Base-by-base conservation (phyloP, 73 alveolate species). In the Urostyla sp. region DNA sequence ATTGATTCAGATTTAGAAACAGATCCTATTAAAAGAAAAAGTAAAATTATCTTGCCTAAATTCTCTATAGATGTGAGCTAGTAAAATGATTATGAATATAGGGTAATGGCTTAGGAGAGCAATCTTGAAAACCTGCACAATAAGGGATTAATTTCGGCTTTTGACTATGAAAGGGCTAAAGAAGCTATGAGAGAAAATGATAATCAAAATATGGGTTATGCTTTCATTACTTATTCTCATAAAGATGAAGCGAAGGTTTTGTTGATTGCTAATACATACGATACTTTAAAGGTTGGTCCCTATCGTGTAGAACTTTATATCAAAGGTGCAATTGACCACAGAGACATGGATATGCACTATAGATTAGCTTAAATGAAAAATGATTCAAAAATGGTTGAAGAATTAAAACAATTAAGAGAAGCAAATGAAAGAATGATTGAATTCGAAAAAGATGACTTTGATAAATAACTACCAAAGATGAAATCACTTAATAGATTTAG, bases 191-290 rank as follows among this genome's bases (percentile, higher is more conserved):
- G n/a, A n/a, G n/a, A n/a, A n/a, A n/a, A n/a, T n/a, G n/a, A n/a
- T n/a, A n/a, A n/a, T n/a, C n/a, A n/a, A n/a, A 40, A 40, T 16
- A 10, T 40, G 20, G 85, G 85, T 0, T 73, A 73, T 28, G 30
- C 72, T 24, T 73, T 73, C 66, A 74, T 73, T 21, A 73, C 85
- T 2, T 73, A n/a, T 21, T 24, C 75, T 15, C 74, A 32, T n/a
- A 52, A 43, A 5, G 58, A 50, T 15, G 85, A 73, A 26, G 85
- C 75, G 11, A 35, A 73, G 59, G 32, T 15, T n/a, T 3, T 23
- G 30, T 27, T 73, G 10, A 6, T 51, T 3, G 7, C 36, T 18
- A 35, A 34, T 34, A 59, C 27, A 18, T 26, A 16, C 4, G 20
- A 4, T 24, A 11, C 24, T 18, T 51, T 67, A 8, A 50, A 43